These are phyloP conservation scores for Xylaria flabelliformis DNA, from an alignment of 495 filamentous ascomycete genomes.

Conservation along the genomic window DNA sequence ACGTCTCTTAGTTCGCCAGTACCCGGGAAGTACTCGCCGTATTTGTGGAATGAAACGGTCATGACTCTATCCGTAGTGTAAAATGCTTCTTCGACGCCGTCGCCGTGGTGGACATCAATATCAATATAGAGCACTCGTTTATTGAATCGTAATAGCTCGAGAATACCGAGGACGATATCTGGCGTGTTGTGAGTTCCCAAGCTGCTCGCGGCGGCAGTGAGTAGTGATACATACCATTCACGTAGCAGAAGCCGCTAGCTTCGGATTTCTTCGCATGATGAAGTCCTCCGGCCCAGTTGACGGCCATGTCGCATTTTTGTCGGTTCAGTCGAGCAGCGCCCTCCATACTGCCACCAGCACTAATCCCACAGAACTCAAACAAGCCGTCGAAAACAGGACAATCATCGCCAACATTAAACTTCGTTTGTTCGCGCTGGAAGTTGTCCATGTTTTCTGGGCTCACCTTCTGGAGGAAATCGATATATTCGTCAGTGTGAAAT, in stretches of 20 bases:
- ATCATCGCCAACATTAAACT: slow-evolving; percentile 98
- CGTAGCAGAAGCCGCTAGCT: slow-evolving; percentile 96
- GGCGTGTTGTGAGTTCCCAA: background rate
- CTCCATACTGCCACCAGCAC: slow-evolving; percentile 96
- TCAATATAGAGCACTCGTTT: slow-evolving; percentile 96
- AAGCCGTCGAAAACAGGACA: slow-evolving; percentile 98
- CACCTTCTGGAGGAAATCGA: slow-evolving; percentile 95
- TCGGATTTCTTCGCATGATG: slow-evolving; percentile 98
- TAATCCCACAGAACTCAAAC: slow-evolving; percentile 98
- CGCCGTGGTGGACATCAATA: slow-evolving; percentile 98
- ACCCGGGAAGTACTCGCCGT: slow-evolving; percentile 98
- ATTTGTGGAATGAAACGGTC: slow-evolving; percentile 98
- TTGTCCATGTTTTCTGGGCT: slow-evolving; percentile 99
- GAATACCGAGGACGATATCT: slow-evolving; percentile 97
- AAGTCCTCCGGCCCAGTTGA: slow-evolving; percentile 97
- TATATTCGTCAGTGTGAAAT: slow-evolving; percentile 99
- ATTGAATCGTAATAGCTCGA: slow-evolving; percentile 93
- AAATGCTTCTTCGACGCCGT: slow-evolving; percentile 97
- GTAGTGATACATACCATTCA: slow-evolving; percentile 73
- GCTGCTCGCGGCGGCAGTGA: background rate
- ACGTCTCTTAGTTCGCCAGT: slow-evolving; percentile 96
- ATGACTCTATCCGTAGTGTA: slow-evolving; percentile 98
- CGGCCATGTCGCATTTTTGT: slow-evolving; percentile 93
- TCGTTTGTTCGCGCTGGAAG: slow-evolving; percentile 89
- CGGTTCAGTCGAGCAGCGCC: slow-evolving; percentile 91